Percentiles rank a stretch among this genome's conserved stretches.
phyloP scores from a whole-genome alignment of 1,139 yeast genomes.

The Suhomyces coccinellae region DNA sequence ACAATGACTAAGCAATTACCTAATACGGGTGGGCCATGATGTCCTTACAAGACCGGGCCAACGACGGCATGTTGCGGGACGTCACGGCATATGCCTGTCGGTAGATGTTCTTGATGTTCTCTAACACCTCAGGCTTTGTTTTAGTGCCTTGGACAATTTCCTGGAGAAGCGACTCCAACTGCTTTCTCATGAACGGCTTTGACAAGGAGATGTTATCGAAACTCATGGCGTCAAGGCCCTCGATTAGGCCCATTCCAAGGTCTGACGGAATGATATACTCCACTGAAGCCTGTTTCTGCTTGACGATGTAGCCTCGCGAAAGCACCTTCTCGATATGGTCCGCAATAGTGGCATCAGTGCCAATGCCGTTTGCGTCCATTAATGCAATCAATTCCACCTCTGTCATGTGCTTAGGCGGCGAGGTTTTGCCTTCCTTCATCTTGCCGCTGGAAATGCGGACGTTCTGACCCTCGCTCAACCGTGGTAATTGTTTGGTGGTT shows the following conservation, averaged over 20 bases:
- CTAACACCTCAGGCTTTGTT: conserved; percentile 55
- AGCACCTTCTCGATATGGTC: conserved; percentile 89
- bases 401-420: conserved; percentile 81
- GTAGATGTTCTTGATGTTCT: conserved; percentile 59
- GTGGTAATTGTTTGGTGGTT: conserved; percentile 64
- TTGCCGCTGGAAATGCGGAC: conserved; percentile 56
- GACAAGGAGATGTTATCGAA: conserved; percentile 73
- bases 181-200: conserved; percentile 83
- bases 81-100: conserved; percentile 55
- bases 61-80: conserved; percentile 31
- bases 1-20: background rate
- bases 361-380: conserved; percentile 97
- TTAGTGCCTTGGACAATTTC: conserved; percentile 67
- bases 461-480: conserved; percentile 55
- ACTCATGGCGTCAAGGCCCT: conserved; percentile 81
- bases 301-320: conserved; percentile 63
- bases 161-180: conserved; percentile 66
- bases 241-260: conserved; percentile 84
- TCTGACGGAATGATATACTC: conserved; percentile 70
- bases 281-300: conserved; percentile 35
- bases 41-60: conserved; percentile 26
- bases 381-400: conserved; percentile 89
- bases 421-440: conserved; percentile 71
- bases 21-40: conserved; percentile 3
- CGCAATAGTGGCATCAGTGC: conserved; percentile 99